phyloP scores from a whole-genome alignment of 2,329 filamentous ascomycete species.

The Ophiostoma populinum region DNA sequence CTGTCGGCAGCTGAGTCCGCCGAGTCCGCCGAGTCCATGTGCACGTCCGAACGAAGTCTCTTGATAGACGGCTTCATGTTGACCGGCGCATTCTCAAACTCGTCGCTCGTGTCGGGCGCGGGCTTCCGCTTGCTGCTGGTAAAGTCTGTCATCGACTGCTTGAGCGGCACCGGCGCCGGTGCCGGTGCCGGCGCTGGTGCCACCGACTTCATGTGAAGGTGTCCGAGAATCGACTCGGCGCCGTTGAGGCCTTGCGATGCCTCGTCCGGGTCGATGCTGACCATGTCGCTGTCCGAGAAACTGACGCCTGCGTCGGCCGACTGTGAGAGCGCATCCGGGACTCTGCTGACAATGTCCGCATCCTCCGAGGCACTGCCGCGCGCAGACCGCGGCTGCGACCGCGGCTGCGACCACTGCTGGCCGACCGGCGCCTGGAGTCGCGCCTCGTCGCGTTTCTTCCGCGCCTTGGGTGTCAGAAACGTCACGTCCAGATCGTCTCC shows the following conservation, averaged over 20 bases:
- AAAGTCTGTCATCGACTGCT: conserved; percentile 16
- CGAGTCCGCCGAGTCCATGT: conserved; percentile 23
- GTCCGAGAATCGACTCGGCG: conserved; percentile 26
- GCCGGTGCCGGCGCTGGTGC: too few species aligned
- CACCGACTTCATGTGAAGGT: conserved; percentile 26
- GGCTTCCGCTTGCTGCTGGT: conserved; percentile 40
- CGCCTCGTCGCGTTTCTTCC: conserved; percentile 6
- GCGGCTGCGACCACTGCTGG: conserved; percentile 10
- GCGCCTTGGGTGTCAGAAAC: conserved; percentile 11
- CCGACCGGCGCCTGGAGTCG: conserved; percentile 1
- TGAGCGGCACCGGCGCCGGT: too few species aligned
- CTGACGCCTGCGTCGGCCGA: conserved; percentile 11
- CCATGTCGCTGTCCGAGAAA: conserved; percentile 31
- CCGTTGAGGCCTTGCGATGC: conserved; percentile 38
- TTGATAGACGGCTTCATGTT: conserved; percentile 33
- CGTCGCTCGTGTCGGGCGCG: conserved; percentile 32
- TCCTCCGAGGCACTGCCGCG: too few species aligned
- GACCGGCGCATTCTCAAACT: conserved; percentile 21
- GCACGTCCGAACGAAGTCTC: conserved; percentile 33
- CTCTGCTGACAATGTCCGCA: conserved; percentile 7
- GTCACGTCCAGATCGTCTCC: conserved; percentile 27
- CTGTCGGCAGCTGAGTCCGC: too few species aligned
- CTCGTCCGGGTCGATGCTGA: conserved; percentile 33
- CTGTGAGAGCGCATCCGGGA: conserved; percentile 13
- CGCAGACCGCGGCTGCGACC: conserved; percentile 12